Conservation (phyloP, 805 yeast species). For the Candida railenensis region DNA sequence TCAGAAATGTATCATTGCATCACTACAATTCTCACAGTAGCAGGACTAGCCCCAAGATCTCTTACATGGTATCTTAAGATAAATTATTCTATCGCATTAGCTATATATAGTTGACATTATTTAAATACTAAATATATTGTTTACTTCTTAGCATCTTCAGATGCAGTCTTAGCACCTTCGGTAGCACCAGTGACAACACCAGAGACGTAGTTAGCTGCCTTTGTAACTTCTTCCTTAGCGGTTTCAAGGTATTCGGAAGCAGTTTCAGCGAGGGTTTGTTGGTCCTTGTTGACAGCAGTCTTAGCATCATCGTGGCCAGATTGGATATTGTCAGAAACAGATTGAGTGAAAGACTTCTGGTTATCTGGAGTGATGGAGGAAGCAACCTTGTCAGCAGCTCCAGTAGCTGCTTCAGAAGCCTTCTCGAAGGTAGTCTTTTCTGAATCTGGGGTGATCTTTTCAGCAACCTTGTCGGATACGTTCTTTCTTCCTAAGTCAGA, state of each 20-base stretch:
- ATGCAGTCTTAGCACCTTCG: conserved; percentile 46
- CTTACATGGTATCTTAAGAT: too few relatives aligned
- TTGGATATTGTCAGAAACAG: conserved; percentile 59
- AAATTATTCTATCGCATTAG: not conserved
- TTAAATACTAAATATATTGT: not conserved
- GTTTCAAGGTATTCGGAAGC: conserved; percentile 47
- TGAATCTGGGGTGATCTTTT: conserved; percentile 67
- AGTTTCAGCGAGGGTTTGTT: conserved; percentile 39
- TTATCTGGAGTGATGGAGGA: conserved; percentile 59
- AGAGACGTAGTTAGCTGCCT: conserved; percentile 58
- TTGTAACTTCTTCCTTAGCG: conserved; percentile 55
- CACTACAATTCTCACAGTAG: too few relatives aligned
- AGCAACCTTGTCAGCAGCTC: conserved; percentile 63
- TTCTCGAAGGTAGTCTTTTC: conserved; percentile 64
- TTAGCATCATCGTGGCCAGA: conserved; percentile 55
- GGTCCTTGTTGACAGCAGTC: conserved; percentile 19
- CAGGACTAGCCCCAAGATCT: too few relatives aligned
- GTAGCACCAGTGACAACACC: conserved; percentile 56
- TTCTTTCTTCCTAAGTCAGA: conserved; percentile 70
- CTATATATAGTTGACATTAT: not conserved
- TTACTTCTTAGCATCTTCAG: conserved; percentile 23
- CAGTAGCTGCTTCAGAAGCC: conserved; percentile 70
- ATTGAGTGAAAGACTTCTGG: conserved; percentile 70
- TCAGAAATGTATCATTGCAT: too few relatives aligned
- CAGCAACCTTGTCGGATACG: conserved; percentile 65